Conservation (phyloP, 2,329 filamentous ascomycete genomes). For the Acarospora socialis region DNA sequence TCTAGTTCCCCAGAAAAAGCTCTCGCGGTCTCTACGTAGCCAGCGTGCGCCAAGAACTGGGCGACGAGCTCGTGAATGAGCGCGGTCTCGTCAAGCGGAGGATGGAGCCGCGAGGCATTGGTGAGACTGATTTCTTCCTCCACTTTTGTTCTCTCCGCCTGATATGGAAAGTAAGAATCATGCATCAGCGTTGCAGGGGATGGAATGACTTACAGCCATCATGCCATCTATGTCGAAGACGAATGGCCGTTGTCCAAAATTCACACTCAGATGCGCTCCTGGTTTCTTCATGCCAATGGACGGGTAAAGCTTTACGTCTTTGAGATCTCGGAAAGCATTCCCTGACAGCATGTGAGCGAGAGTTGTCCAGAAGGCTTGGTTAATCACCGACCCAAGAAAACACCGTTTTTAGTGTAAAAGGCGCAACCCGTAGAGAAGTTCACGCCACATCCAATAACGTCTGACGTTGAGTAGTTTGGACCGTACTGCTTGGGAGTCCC, state of each 20-base stretch:
- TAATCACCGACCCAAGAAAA: conserved; percentile 35
- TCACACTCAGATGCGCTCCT: conserved; percentile 42
- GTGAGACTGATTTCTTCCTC: conserved; percentile 46
- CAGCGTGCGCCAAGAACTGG: conserved; percentile 87
- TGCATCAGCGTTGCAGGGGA: conserved; percentile 1
- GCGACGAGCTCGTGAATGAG: conserved; percentile 71
- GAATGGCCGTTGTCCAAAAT: conserved; percentile 60
- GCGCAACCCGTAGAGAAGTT: conserved; percentile 47
- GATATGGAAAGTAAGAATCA: conserved; percentile 9
- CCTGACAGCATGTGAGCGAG: conserved; percentile 36
- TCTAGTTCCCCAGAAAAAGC: conserved; percentile 75
- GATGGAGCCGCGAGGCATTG: conserved; percentile 45
- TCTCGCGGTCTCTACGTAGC: conserved; percentile 82
- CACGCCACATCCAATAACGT: conserved; percentile 50
- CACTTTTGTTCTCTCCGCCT: conserved; percentile 49
- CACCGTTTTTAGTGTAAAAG: conserved; percentile 54
- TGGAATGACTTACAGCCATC: conserved; percentile 51
- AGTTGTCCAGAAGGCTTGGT: conserved; percentile 1
- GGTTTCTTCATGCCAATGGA: conserved; percentile 53
- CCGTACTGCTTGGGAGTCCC: conserved; percentile 44
- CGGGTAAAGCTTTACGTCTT: conserved; percentile 33
- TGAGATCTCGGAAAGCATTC: conserved; percentile 34
- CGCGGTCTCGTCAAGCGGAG: conserved; percentile 54
- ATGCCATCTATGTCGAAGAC: conserved; percentile 81
- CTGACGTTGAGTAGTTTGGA: conserved; percentile 42